These are phyloP conservation scores for Penicillium occitanis DNA, from an alignment of 2,329 filamentous ascomycete species.

Conservation along the genomic window DNA sequence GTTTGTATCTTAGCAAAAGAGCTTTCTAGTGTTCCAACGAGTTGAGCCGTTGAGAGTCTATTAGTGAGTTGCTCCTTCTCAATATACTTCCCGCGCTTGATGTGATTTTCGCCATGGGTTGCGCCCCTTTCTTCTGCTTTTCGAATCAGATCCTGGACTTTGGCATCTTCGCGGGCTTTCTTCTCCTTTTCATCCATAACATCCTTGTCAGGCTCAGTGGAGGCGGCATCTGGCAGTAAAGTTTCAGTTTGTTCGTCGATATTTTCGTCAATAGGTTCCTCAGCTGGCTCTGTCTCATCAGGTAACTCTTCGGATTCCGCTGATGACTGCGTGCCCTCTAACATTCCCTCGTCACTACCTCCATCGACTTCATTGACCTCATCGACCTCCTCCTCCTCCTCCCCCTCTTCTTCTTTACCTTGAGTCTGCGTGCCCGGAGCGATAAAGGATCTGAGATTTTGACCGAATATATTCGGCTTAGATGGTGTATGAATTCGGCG, in stretches of 20 bases:
- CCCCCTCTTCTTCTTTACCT: constrained; percentile 20
- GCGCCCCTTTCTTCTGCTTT: constrained; percentile 47
- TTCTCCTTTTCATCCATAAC: constrained; percentile 59
- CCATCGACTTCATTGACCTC: constrained; percentile 5
- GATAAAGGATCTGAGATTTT: constrained; percentile 53
- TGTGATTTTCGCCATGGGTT: constrained; percentile 46
- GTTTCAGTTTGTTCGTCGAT: not conserved
- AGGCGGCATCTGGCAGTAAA: constrained; percentile 22
- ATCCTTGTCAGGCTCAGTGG: constrained; percentile 34
- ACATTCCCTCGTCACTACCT: constrained; percentile 26
- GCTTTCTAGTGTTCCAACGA: constrained; percentile 41
- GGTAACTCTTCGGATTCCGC: not conserved
- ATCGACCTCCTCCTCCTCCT: not conserved
- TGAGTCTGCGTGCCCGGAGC: constrained; percentile 53
- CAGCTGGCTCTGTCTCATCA: not conserved
- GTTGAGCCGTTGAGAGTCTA: constrained; percentile 45
- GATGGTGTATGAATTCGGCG: constrained; percentile 40
- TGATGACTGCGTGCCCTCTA: not conserved
- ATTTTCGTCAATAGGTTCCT: not conserved
- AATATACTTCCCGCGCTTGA: constrained; percentile 44
- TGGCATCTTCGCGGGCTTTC: constrained; percentile 48
- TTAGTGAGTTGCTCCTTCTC: constrained; percentile 40
- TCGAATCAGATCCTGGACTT: constrained; percentile 48
- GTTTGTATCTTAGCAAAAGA: constrained; percentile 38
- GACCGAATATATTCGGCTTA: constrained; percentile 43